Evolutionary conservation across 2,329 filamentous ascomycete genomes (phyloP), one percentile per base, ranked within the genome.

Genomic region (Botrytis hyacinthi): DNA sequence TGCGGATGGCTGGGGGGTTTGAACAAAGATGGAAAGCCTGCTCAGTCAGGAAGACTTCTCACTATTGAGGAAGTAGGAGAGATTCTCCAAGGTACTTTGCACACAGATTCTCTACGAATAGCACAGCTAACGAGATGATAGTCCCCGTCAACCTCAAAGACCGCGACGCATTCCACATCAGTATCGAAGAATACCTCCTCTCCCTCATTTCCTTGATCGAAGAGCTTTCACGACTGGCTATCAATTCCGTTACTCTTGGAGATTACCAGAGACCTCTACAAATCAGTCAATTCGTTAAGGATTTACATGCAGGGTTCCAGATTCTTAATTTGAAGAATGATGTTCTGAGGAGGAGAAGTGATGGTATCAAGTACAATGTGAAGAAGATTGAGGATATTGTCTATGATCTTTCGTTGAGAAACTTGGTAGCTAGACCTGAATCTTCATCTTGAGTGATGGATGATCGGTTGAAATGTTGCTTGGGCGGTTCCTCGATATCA

Each of bases 361-460:
- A 99, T 84, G 92, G 92, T 8, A 92, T 99, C 83, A 99, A 99
- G 86, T 99, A 99, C 81, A 92, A 92, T 79, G 94, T 99, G 80
- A 99, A 98, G 87, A 95, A 97, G 82, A 94, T 98, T 20, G 96
- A 99, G 85, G 96, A 98, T 81, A 94, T 99, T 20, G 95, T 98
- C 69, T 99, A 99, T 81, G 96, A 99, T 82, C 85, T 99, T 73
- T 95, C 93, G 37, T 84, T 99, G 80, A 89, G 96, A 74, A 95
- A 96, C 69, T 82, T 98, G 80, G 87, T 97, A 67, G 89, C 91
- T 54, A 80, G 77, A 57, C 71, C 76, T 40, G 75, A 68, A 29
- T 74, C 20, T 35, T 40, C 54, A 46, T 59, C 57, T 68, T 62
- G 63, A 67, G 37, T 66, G 35, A n/a, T 54, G 37, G 44, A 48